Conservation (phyloP, 2,329 filamentous ascomycete species). For the Monosporascus sp. region DNA sequence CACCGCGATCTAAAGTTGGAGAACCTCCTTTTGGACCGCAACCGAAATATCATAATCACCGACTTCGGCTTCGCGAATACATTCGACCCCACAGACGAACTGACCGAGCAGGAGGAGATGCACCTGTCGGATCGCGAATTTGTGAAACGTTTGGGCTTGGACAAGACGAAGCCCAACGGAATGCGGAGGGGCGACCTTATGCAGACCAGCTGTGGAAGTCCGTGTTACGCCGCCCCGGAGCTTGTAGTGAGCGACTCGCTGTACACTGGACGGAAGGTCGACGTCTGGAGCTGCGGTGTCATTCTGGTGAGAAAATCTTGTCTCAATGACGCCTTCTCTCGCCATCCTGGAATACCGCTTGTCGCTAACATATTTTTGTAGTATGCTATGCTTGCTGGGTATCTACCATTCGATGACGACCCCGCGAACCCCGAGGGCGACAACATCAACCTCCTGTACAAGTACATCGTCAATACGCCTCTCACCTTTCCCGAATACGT, state of each 20-base stretch:
- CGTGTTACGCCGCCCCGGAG: slow-evolving; percentile 95
- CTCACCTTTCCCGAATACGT: slow-evolving; percentile 99
- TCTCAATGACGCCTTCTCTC: neutral
- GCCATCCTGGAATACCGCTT: slow-evolving; percentile 1
- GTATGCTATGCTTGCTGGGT: slow-evolving; percentile 98
- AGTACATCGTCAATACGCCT: slow-evolving; percentile 96
- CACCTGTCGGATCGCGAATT: slow-evolving; percentile 82
- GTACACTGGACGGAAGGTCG: slow-evolving; percentile 95
- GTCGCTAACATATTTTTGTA: slow-evolving; percentile 34
- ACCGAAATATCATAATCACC: slow-evolving; percentile 98
- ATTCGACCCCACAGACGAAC: slow-evolving; percentile 82
- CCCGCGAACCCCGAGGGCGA: slow-evolving; percentile 97
- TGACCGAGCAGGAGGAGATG: slow-evolving; percentile 84
- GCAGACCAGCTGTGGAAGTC: slow-evolving; percentile 98
- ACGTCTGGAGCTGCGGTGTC: slow-evolving; percentile 98
- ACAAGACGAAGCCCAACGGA: slow-evolving; percentile 69
- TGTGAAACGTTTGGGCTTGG: slow-evolving; percentile 79
- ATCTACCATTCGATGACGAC: slow-evolving; percentile 96
- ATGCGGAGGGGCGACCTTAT: slow-evolving; percentile 87
- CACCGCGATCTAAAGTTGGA: slow-evolving; percentile 96
- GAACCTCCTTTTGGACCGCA: slow-evolving; percentile 89
- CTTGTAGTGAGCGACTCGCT: slow-evolving; percentile 95
- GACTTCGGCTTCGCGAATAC: slow-evolving; percentile 99
- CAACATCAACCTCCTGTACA: slow-evolving; percentile 98
- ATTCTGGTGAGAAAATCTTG: slow-evolving; percentile 68